phyloP scores from a whole-genome alignment of 23 red algal species.

The Chondrus crispus region DNA sequence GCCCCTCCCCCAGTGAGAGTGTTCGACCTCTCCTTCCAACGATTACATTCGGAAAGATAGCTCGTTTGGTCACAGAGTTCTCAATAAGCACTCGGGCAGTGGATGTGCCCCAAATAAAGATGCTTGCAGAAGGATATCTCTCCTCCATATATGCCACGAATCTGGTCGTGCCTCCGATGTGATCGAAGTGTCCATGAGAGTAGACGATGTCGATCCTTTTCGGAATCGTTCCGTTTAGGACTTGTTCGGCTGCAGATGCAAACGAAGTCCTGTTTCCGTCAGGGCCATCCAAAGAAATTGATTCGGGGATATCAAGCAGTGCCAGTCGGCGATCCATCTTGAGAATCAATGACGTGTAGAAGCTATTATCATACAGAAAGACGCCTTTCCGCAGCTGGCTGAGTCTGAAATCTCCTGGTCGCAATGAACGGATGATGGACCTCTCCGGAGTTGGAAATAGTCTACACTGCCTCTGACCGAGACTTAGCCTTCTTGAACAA shows the following conservation, averaged over 20 bases:
- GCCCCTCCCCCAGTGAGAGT: background rate
- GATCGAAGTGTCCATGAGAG: constrained; percentile 31
- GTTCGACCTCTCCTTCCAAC: background rate
- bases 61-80: background rate
- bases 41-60: constrained; percentile 18
- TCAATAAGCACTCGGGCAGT: background rate
- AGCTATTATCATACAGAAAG: constrained; percentile 1
- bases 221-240: background rate
- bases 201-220: background rate
- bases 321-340: background rate
- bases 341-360: constrained; percentile 6
- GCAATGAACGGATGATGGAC: background rate
- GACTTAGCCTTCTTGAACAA: no score
- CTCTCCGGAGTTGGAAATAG: no score
- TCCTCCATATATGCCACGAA: background rate
- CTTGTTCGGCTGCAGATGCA: background rate
- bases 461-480: no score
- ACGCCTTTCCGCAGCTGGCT: constrained; percentile 13
- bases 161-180: constrained; percentile 19
- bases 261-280: background rate
- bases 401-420: background rate
- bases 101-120: background rate
- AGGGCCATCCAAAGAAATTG: background rate
- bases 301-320: constrained; percentile 33
- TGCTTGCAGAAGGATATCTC: background rate